Evolutionary conservation across 768 basidiomycete genomes (phyloP).

Genomic region (Mrakia hoshinonis): DNA sequence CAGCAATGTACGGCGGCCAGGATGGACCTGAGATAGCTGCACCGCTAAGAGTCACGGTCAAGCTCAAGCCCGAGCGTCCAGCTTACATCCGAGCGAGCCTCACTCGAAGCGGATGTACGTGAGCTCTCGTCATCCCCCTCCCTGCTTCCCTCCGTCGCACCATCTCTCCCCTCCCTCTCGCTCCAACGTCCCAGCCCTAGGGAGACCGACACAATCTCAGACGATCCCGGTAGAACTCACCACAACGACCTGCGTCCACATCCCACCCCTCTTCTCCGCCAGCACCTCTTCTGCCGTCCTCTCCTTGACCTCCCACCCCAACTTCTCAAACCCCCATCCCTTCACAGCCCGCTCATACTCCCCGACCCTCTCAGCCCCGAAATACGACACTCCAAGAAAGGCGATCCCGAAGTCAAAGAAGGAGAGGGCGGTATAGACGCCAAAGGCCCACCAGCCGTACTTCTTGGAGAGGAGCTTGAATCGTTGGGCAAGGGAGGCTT

Average conservation of each 20-base stretch:
- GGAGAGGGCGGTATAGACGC: constrained; percentile 69
- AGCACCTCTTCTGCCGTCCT: constrained; percentile 14
- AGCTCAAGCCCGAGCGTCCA: too few relatives aligned
- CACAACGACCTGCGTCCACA: constrained; percentile 77
- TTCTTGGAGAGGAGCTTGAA: constrained; percentile 76
- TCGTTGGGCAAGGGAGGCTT: constrained; percentile 47
- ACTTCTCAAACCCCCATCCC: constrained; percentile 38
- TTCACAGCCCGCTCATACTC: constrained; percentile 47
- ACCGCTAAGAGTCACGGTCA: too few relatives aligned
- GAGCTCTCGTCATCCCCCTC: too few relatives aligned
- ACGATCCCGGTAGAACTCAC: too few relatives aligned
- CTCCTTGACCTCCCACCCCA: constrained; percentile 24
- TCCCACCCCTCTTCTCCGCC: constrained; percentile 41
- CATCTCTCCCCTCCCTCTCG: too few relatives aligned
- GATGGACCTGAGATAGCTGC: too few relatives aligned
- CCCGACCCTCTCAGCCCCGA: constrained; percentile 85
- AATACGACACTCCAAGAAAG: constrained; percentile 70
- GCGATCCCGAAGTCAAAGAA: constrained; percentile 74
- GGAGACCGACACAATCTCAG: too few relatives aligned
- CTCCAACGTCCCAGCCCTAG: too few relatives aligned
- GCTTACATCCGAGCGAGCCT: too few relatives aligned
- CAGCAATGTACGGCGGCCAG: too few relatives aligned
- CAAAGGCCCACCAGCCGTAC: constrained; percentile 93
- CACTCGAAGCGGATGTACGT: too few relatives aligned
- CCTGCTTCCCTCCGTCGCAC: too few relatives aligned